phyloP scores from a whole-genome alignment of 129 eudicot species.

The Helianthus tuberosus region DNA sequence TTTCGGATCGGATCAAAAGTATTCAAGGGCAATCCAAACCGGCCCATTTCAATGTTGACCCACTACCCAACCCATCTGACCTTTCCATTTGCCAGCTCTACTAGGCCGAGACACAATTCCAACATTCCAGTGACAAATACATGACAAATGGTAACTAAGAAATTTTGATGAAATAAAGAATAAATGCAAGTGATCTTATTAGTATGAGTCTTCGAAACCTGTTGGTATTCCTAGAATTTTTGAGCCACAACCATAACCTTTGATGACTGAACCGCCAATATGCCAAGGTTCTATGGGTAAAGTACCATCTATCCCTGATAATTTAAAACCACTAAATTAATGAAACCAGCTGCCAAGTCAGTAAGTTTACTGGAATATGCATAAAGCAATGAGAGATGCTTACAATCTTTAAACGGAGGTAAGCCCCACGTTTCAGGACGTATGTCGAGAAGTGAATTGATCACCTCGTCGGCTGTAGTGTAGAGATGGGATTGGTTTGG shows the following conservation, averaged over 20 bases:
- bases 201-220: slow-evolving; percentile 44
- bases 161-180: not conserved
- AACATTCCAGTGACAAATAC: not conserved
- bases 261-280: slow-evolving; percentile 92
- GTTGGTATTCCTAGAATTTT: slow-evolving; percentile 97
- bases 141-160: too few relatives aligned
- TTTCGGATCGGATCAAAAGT: too few relatives aligned
- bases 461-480: slow-evolving; percentile 77
- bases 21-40: not conserved
- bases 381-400: slow-evolving; percentile 39
- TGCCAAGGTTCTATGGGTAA: slow-evolving; percentile 88
- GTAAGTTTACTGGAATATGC: not conserved
- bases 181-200: slow-evolving; percentile 3
- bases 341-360: not conserved
- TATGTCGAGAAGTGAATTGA: slow-evolving; percentile 83
- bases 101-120: not conserved
- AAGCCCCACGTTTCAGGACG: slow-evolving; percentile 91
- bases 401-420: slow-evolving; percentile 93
- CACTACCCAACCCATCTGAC: too few relatives aligned
- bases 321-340: not conserved
- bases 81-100: not conserved
- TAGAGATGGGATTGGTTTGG: slow-evolving; percentile 80
- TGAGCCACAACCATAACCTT: slow-evolving; percentile 96
- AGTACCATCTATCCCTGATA: slow-evolving; percentile 79
- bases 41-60: not conserved